phyloP scores from a whole-genome alignment of 2,329 filamentous ascomycete genomes.

The Fusarium sp. region DNA sequence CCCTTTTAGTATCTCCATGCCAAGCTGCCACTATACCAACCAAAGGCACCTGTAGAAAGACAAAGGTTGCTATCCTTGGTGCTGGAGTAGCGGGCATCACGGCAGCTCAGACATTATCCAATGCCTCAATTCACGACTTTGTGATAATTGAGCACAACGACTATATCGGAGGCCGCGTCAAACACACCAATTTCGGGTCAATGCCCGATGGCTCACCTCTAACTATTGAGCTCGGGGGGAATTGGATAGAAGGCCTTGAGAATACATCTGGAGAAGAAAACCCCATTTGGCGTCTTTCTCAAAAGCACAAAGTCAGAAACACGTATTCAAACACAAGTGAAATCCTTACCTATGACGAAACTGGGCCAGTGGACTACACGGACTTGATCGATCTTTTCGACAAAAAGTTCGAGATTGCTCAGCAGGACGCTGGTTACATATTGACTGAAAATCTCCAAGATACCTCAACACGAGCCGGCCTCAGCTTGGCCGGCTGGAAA shows the following conservation, averaged over 20 bases:
- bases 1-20: conserved; percentile 10
- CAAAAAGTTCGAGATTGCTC: conserved; percentile 56
- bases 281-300: conserved; percentile 70
- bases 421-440: conserved; percentile 65
- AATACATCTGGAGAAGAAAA: conserved; percentile 56
- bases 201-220: conserved; percentile 62
- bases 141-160: conserved; percentile 72
- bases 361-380: conserved; percentile 63
- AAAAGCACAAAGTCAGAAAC: conserved; percentile 68
- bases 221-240: conserved; percentile 72
- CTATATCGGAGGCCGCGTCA: conserved; percentile 69
- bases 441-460: conserved; percentile 70
- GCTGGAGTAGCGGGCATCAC: conserved; percentile 72
- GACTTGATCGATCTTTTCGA: conserved; percentile 63
- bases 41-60: conserved; percentile 43
- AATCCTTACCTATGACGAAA: conserved; percentile 69
- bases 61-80: conserved; percentile 54
- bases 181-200: conserved; percentile 66
- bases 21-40: conserved; percentile 27
- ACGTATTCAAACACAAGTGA: conserved; percentile 68
- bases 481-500: conserved; percentile 70
- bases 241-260: conserved; percentile 61
- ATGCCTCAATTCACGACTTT: conserved; percentile 71
- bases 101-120: conserved; percentile 70
- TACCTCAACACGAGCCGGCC: conserved; percentile 65